A percentile compares a stretch with the other conserved stretches of the same genome.
Evolutionary conservation across 2,329 filamentous ascomycete species (phyloP).

Genomic region (Reticulascus tulasneorum): DNA sequence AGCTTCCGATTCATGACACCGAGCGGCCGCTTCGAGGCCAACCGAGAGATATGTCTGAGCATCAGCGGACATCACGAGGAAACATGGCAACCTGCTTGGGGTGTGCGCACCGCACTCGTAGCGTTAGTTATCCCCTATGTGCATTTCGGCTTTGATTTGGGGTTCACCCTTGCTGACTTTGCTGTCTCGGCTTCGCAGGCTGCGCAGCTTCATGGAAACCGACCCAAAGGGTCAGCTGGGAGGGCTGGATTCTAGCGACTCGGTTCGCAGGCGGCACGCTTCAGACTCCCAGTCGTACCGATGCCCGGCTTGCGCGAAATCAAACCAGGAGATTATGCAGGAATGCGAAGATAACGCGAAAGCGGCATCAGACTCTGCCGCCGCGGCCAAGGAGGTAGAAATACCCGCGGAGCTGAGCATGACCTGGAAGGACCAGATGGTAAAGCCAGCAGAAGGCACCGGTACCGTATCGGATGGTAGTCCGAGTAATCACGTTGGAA

Average conservation of each 20-base stretch:
- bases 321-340: slow-evolving; percentile 69
- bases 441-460: slow-evolving; percentile 32
- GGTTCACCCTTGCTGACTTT: background rate
- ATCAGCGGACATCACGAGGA: slow-evolving; percentile 97
- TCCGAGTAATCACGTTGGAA: no score
- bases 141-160: background rate
- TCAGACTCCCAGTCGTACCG: slow-evolving; percentile 60
- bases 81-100: slow-evolving; percentile 98
- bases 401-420: slow-evolving; percentile 57
- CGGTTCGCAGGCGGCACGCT: slow-evolving; percentile 66
- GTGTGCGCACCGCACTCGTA: slow-evolving; percentile 81
- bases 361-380: slow-evolving; percentile 23
- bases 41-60: slow-evolving; percentile 91
- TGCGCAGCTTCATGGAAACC: slow-evolving; percentile 90
- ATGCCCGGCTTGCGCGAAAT: slow-evolving; percentile 67
- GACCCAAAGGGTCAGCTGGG: slow-evolving; percentile 85
- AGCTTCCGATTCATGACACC: slow-evolving; percentile 95
- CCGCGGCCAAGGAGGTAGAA: slow-evolving; percentile 37
- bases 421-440: slow-evolving; percentile 71
- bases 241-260: slow-evolving; percentile 72
- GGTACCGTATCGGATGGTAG: no score
- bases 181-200: slow-evolving; percentile 26
- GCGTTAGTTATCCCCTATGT: slow-evolving; percentile 34
- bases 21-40: slow-evolving; percentile 88
- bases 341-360: slow-evolving; percentile 61